A percentile compares a stretch with the other conserved stretches of the same genome.
phyloP scores from a whole-genome alignment of 441 rosid species.

The Hura crepitans region DNA sequence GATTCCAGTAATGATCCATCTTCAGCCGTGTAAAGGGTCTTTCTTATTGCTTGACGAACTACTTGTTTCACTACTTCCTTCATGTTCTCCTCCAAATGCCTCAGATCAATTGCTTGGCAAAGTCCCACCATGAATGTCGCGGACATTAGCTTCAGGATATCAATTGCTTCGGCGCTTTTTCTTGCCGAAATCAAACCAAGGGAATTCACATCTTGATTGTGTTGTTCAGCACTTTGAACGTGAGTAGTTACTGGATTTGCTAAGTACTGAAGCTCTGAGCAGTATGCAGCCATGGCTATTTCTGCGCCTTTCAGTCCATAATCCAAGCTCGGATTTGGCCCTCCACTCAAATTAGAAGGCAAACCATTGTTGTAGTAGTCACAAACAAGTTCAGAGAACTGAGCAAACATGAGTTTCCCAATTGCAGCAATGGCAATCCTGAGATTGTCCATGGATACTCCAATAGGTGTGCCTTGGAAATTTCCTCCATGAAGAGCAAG shows the following conservation, averaged over 20 bases:
- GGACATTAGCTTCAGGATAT: conserved; percentile 34
- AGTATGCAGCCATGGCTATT: conserved; percentile 37
- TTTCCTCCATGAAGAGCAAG: conserved; percentile 45
- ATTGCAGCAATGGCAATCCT: conserved; percentile 38
- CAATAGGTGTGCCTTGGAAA: conserved; percentile 46
- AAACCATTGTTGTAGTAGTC: conserved; percentile 41
- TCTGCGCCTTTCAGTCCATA: conserved; percentile 42
- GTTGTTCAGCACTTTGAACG: conserved; percentile 39
- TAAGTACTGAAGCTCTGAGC: conserved; percentile 38
- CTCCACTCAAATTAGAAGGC: conserved; percentile 37
- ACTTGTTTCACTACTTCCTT: conserved; percentile 24
- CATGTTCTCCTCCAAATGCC: conserved; percentile 35
- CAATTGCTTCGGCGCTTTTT: conserved; percentile 34
- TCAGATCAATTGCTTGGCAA: conserved; percentile 34
- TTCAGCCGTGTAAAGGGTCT: conserved; percentile 31
- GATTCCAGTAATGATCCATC: conserved; percentile 39
- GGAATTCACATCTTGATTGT: conserved; percentile 37
- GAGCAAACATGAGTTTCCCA: conserved; percentile 45
- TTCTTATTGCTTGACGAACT: conserved; percentile 26
- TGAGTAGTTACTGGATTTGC: conserved; percentile 36
- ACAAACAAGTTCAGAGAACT: conserved; percentile 43
- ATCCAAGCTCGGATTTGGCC: conserved; percentile 36
- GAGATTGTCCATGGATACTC: conserved; percentile 42
- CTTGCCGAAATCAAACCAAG: conserved; percentile 34
- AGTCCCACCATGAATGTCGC: conserved; percentile 32